Percentiles rank a stretch among this genome's conserved stretches.
Conservation (phyloP, 2,329 filamentous ascomycete species). For the Beauveria medogensis region DNA sequence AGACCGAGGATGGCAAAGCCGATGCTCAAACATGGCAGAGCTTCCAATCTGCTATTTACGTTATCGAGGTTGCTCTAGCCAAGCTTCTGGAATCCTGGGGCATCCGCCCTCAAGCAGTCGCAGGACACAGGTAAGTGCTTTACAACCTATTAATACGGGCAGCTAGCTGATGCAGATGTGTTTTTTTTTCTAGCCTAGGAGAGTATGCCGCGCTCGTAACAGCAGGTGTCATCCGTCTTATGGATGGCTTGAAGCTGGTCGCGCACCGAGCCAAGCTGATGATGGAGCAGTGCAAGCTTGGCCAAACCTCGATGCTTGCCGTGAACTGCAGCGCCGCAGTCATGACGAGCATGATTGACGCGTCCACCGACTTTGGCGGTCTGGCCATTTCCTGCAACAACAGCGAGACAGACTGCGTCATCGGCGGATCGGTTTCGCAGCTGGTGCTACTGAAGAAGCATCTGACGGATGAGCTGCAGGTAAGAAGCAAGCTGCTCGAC, state of each 20-base stretch:
- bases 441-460: slow-evolving; percentile 9
- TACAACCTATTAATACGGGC: neutral
- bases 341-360: slow-evolving; percentile 11
- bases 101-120: slow-evolving; percentile 16
- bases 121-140: slow-evolving; percentile 18
- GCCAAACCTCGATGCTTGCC: slow-evolving; percentile 17
- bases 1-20: neutral
- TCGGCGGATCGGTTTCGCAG: slow-evolving; percentile 18
- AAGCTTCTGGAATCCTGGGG: slow-evolving; percentile 20
- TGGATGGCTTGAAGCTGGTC: slow-evolving; percentile 17
- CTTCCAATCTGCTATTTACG: slow-evolving; percentile 22
- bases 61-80: slow-evolving; percentile 24
- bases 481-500: slow-evolving; percentile 20
- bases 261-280: slow-evolving; percentile 18
- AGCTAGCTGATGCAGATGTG: neutral
- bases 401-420: slow-evolving; percentile 21
- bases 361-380: slow-evolving; percentile 1
- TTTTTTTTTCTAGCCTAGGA: slow-evolving; percentile 15
- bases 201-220: slow-evolving; percentile 20
- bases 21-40: slow-evolving; percentile 14
- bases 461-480: slow-evolving; percentile 14
- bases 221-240: slow-evolving; percentile 13
- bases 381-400: slow-evolving; percentile 24
- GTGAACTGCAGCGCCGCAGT: slow-evolving; percentile 12
- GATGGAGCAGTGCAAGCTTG: slow-evolving; percentile 12